Evolutionary conservation across 2,329 filamentous ascomycete species (phyloP).

Genomic region (Chaetomiaceae sp.): DNA sequence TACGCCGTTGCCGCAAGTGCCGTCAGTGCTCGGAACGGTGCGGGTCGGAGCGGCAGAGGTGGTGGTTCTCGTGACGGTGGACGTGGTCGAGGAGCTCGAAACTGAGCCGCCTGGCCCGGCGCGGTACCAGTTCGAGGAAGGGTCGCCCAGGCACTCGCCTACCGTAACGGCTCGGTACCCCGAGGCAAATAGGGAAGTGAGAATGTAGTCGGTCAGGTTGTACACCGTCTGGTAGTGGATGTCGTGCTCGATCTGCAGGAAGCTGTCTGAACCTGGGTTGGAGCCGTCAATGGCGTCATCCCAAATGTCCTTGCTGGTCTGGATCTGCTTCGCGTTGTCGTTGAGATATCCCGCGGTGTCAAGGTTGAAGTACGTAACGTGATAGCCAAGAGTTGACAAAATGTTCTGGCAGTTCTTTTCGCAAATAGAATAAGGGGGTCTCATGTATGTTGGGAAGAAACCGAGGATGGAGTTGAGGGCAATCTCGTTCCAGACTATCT

Average conservation of each 20-base stretch:
- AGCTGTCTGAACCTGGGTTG: conserved; percentile 29
- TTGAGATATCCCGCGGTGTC: conserved; percentile 36
- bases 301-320: conserved; percentile 33
- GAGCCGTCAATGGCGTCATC: conserved; percentile 28
- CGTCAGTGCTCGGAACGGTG: conserved; percentile 22
- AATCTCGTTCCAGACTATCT: conserved; percentile 45
- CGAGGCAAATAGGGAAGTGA: conserved; percentile 38
- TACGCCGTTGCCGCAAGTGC: conserved; percentile 27
- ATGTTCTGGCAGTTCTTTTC: conserved; percentile 30
- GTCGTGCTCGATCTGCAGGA: conserved; percentile 51
- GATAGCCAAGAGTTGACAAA: conserved; percentile 34
- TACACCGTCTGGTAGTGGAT: conserved; percentile 45
- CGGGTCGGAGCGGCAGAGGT: conserved; percentile 11
- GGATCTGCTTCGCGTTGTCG: conserved; percentile 32
- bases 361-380: conserved; percentile 36
- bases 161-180: conserved; percentile 49
- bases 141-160: conserved; percentile 52
- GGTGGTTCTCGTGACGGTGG: conserved; percentile 13
- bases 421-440: conserved; percentile 42
- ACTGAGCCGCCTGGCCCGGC: conserved; percentile 21
- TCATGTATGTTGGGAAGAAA: conserved; percentile 45
- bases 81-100: too few species aligned
- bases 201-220: conserved; percentile 43
- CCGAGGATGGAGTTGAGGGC: conserved; percentile 42
- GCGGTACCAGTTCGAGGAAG: conserved; percentile 51